Evolutionary conservation across 2,329 filamentous ascomycete species (phyloP).

Genomic region (Penicillium sp.): DNA sequence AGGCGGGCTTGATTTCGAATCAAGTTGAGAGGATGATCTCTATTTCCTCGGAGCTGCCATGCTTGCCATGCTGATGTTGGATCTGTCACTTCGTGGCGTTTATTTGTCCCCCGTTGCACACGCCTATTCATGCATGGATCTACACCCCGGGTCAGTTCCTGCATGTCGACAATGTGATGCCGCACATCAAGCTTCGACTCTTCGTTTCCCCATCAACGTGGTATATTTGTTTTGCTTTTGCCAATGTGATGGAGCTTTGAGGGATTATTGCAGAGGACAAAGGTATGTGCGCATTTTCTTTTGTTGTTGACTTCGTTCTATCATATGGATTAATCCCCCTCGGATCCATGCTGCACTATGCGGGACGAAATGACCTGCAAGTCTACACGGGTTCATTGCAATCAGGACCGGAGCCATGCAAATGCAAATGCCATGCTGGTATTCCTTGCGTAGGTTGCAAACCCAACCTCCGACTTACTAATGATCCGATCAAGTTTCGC

Average conservation of each 20-base stretch:
- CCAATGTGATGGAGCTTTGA: background rate
- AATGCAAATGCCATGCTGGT: background rate
- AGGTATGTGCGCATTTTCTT: background rate
- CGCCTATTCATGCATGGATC: constrained; percentile 11
- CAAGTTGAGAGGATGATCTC: background rate
- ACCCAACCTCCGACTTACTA: constrained; percentile 1
- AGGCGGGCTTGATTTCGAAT: background rate
- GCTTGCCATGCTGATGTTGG: background rate
- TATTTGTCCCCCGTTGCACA: constrained; percentile 18
- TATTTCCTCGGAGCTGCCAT: background rate
- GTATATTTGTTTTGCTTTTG: constrained; percentile 1
- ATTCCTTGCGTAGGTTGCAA: background rate
- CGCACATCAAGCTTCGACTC: constrained; percentile 8
- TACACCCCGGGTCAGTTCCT: constrained; percentile 12
- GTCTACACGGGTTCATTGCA: background rate
- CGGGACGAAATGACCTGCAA: background rate
- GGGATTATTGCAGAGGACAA: background rate
- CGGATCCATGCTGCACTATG: background rate
- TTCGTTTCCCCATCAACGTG: constrained; percentile 20
- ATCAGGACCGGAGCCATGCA: constrained; percentile 3
- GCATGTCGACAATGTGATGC: constrained; percentile 15
- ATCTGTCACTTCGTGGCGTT: constrained; percentile 20
- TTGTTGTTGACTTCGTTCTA: background rate
- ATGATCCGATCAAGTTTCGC: background rate
- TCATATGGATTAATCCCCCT: background rate